phyloP scores from a whole-genome alignment of 1,284 basidiomycete species.

The Pterulicium gracile region DNA sequence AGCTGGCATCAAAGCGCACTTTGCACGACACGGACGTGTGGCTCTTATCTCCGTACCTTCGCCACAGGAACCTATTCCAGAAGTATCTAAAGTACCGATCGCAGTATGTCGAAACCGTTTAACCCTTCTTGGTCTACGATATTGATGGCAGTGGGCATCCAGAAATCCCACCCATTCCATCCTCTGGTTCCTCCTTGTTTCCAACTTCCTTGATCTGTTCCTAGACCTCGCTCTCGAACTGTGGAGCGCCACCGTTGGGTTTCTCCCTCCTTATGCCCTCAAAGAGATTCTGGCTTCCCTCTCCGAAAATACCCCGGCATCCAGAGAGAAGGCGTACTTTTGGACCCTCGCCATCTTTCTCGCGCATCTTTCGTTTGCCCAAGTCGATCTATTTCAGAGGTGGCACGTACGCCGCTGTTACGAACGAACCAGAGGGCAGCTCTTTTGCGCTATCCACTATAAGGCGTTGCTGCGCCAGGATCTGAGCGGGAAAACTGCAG shows the following conservation, averaged over 20 bases:
- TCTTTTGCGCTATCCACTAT: slow-evolving; percentile 64
- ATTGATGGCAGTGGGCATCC: slow-evolving; percentile 3
- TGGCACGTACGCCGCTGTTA: slow-evolving; percentile 61
- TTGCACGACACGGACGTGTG: slow-evolving; percentile 66
- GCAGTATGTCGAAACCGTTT: slow-evolving; percentile 20
- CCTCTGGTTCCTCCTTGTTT: slow-evolving; percentile 52
- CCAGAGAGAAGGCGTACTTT: slow-evolving; percentile 49
- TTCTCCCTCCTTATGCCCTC: slow-evolving; percentile 51
- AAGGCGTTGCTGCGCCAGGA: slow-evolving; percentile 55
- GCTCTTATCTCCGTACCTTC: slow-evolving; percentile 58
- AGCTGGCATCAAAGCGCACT: slow-evolving; percentile 41
- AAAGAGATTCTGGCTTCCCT: slow-evolving; percentile 44
- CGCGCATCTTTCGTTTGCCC: slow-evolving; percentile 58
- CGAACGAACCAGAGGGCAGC: slow-evolving; percentile 55
- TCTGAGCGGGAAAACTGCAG: slow-evolving; percentile 37
- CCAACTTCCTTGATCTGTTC: slow-evolving; percentile 66
- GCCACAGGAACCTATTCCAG: slow-evolving; percentile 59
- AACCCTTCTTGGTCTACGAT: background rate
- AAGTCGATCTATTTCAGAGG: slow-evolving; percentile 50
- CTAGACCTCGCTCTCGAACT: slow-evolving; percentile 45
- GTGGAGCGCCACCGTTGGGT: slow-evolving; percentile 51
- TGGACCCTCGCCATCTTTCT: slow-evolving; percentile 61
- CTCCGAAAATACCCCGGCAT: slow-evolving; percentile 31
- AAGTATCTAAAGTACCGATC: slow-evolving; percentile 44
- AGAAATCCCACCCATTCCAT: slow-evolving; percentile 45